These are phyloP conservation scores for Clitocybe nebularis DNA, from an alignment of 1,284 basidiomycete genomes.

Conservation along the genomic window DNA sequence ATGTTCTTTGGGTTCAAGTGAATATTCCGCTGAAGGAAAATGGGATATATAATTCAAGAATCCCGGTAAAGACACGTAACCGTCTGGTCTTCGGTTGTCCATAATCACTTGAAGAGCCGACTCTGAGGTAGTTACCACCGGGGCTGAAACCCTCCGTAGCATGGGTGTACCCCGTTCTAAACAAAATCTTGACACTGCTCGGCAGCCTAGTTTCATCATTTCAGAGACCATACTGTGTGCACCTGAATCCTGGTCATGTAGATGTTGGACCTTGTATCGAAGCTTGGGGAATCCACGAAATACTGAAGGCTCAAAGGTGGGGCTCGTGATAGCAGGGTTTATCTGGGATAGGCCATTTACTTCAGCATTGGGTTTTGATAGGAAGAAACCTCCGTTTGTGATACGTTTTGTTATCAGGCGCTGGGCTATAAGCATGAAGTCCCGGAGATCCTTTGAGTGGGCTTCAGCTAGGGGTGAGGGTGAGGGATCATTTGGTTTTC, in stretches of 20 bases:
- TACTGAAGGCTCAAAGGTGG: slow-evolving; percentile 30
- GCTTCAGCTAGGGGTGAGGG: slow-evolving; percentile 10
- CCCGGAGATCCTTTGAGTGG: slow-evolving; percentile 34
- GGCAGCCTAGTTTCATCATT: slow-evolving; percentile 81
- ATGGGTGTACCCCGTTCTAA: slow-evolving; percentile 60
- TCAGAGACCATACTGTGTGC: slow-evolving; percentile 68
- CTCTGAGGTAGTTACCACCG: slow-evolving; percentile 33
- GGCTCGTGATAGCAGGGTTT: slow-evolving; percentile 22
- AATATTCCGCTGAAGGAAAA: slow-evolving; percentile 39
- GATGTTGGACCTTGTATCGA: slow-evolving; percentile 37
- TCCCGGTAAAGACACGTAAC: slow-evolving; percentile 36
- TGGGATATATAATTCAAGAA: slow-evolving; percentile 30
- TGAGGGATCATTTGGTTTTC: slow-evolving; percentile 2
- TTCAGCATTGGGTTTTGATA: slow-evolving; percentile 11
- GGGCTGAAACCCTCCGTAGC: slow-evolving; percentile 54
- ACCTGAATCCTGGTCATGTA: slow-evolving; percentile 30
- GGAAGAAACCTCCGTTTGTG: slow-evolving; percentile 20
- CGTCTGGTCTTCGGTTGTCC: slow-evolving; percentile 36
- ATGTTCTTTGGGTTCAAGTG: slow-evolving; percentile 58
- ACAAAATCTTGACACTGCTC: slow-evolving; percentile 74
- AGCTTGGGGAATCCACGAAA: slow-evolving; percentile 60
- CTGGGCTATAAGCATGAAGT: slow-evolving; percentile 31
- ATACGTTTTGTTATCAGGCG: slow-evolving; percentile 22
- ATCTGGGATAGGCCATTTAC: slow-evolving; percentile 21
- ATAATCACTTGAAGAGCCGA: slow-evolving; percentile 34